Percentiles rank a stretch among this genome's conserved stretches.
phyloP scores from a whole-genome alignment of 768 basidiomycete genomes.

The Boletus barrowsii region DNA sequence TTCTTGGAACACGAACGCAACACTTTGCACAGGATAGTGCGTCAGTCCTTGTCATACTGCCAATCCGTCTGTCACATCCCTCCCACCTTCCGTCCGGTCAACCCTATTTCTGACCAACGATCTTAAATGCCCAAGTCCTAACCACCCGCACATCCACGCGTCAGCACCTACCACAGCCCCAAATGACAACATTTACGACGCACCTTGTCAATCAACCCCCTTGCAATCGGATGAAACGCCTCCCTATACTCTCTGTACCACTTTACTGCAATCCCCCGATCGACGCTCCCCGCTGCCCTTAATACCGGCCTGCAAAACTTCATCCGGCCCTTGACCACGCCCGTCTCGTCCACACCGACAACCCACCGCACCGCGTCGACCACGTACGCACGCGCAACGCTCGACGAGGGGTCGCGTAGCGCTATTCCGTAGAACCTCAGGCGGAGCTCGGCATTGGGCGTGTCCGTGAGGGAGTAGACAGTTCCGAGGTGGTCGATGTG shows the following conservation, averaged over 20 bases:
- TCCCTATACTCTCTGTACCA: slow-evolving; percentile 47
- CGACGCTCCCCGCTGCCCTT: neutral
- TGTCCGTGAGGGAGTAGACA: neutral
- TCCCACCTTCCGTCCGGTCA: too few relatives aligned
- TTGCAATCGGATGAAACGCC: slow-evolving; percentile 75
- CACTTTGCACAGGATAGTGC: too few relatives aligned
- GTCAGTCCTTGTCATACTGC: too few relatives aligned
- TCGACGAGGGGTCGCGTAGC: slow-evolving; percentile 41
- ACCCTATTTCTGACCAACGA: too few relatives aligned
- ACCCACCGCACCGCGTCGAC: neutral
- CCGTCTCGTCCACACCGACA: neutral
- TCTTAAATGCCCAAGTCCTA: slow-evolving; percentile 11
- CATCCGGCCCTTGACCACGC: neutral
- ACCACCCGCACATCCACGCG: neutral
- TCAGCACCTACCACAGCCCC: too few relatives aligned
- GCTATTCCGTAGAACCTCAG: slow-evolving; percentile 76
- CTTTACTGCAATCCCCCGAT: slow-evolving; percentile 44
- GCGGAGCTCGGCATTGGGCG: slow-evolving; percentile 74
- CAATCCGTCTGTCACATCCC: too few relatives aligned
- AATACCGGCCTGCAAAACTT: neutral
- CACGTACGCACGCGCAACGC: neutral
- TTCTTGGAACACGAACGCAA: too few relatives aligned
- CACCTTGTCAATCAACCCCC: slow-evolving; percentile 75
- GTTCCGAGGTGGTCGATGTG: slow-evolving; percentile 43
- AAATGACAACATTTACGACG: neutral